Base-by-base conservation (phyloP, 2,329 filamentous ascomycete species). In the Bipolaris cookei region DNA sequence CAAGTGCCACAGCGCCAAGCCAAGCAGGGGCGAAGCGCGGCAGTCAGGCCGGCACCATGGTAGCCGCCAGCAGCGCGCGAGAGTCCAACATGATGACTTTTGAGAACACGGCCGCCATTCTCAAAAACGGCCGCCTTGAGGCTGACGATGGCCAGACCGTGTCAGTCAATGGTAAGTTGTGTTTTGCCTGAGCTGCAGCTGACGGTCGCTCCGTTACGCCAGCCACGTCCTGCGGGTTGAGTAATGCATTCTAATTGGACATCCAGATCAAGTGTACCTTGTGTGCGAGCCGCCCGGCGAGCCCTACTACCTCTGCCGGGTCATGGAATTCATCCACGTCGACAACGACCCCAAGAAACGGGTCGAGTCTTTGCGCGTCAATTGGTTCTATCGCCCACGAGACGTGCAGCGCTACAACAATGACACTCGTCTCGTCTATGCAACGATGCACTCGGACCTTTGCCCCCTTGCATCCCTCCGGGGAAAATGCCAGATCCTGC, bases 381-480 rank as follows among this genome's bases (percentile, higher is more conserved):
- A 99, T 80, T 99, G 95, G 95, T 97, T 94, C 78, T 98, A 98
- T 77, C 88, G 95, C 38, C 94, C 95, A 54, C 92, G 95, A 77
- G 95, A 99, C 79, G 96, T 98, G 72, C 91, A 91, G 66, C 91
- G 93, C 67, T 95, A 93, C 79, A 89, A 91, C 67, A 89, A 90
- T 75, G 95, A 99, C 81, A 94, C 91, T 58, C 90, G 95, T 61
- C 83, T 94, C 69, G 87, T 99, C 50, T 97, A 94, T 78, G 94
- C 92, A 61, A 97, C 95, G 28, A 99, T 99, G 95, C 95, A 99
- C 78, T 98, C 95, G 23, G 95, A 99, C 80, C 90, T 92, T 61
- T 96, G 92, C 75, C 95, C 95, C 56, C 83, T 99, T 69, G 92
- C 92, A 48, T 92, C 95, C 43, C 82, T 99, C 67, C 91, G 95